phyloP scores from a whole-genome alignment of 306 rosid genomes.

The Cicer cuneatum region DNA sequence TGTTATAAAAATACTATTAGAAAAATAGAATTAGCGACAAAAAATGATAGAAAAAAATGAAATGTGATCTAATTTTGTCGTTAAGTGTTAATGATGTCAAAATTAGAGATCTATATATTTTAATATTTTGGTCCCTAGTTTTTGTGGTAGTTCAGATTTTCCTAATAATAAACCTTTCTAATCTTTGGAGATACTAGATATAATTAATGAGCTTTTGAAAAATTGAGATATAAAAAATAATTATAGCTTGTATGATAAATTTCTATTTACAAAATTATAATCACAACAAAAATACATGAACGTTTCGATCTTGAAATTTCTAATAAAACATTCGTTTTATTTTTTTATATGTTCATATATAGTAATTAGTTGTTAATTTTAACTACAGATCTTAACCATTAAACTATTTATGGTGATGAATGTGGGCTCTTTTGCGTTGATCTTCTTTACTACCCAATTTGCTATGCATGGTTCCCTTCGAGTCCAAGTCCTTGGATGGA shows the following conservation, averaged over 20 bases:
- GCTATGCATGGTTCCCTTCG: slow-evolving; percentile 39
- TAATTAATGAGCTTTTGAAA: too few species aligned
- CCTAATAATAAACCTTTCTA: not conserved
- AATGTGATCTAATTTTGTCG: too few species aligned
- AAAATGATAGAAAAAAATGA: too few species aligned
- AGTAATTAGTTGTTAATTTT: not conserved
- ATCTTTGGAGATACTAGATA: too few species aligned
- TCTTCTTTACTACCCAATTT: slow-evolving; percentile 51
- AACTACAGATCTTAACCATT: slow-evolving; percentile 56
- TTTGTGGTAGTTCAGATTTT: not conserved
- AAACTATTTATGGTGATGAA: slow-evolving; percentile 61
- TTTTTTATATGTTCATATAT: not conserved
- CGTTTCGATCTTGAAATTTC: too few species aligned
- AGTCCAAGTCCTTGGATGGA: slow-evolving; percentile 75
- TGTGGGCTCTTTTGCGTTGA: slow-evolving; percentile 52
- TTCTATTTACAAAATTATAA: too few species aligned
- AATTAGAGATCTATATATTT: not conserved
- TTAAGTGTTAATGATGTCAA: not conserved
- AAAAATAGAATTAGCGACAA: not conserved
- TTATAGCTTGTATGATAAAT: too few species aligned
- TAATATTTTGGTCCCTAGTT: not conserved
- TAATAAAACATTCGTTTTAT: not conserved
- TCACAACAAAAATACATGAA: too few species aligned
- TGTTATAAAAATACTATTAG: not conserved
- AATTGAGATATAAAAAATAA: too few species aligned